Base-by-base conservation (phyloP, 2,329 filamentous ascomycete species). In the Chalaropsis thielavioides region DNA sequence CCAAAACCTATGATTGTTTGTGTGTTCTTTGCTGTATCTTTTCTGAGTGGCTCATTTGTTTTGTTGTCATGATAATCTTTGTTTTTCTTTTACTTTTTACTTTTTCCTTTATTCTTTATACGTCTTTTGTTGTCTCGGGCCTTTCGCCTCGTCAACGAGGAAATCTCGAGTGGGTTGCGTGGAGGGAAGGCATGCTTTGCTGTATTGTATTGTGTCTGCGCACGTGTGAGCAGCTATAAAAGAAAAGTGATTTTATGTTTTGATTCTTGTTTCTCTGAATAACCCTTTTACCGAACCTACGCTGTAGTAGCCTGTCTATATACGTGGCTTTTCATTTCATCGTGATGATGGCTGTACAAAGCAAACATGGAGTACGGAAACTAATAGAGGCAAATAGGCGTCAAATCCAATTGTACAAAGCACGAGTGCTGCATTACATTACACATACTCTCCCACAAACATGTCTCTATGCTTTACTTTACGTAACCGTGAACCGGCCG, bases 401-500 rank as follows among this genome's bases (percentile, higher is more conserved):
- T 38, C 35, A 38, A 38, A 8, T 38, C 35, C 6, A 38, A 8
- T 10, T 38, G 35, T 38, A 38, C 31, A 38, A 58, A 35, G 15
- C 54, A 58, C 27, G 11, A 17, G 24, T 58, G 15, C 27, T 17
- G 54, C 27, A 58, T 58, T 38, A 58, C 54, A 58, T 27, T 27
- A 58, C 35, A 63, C 24, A 63, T 24, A 56, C 17, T 22, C 19
- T 22, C 19, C 15, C 10, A 43, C 17, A n/a, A 22, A 1, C 27
- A 56, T 19, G 15, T 22, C 15, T 27, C 63, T 24, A 5, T 54
- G 10, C n/a, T 46, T 11, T 27, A n/a, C 15, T 69, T 75, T 79
- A 95, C 65, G 90, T 84, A 71, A 97, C 90, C 58, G 84, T 95
- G 73, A 97, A 99, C 71, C 92, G 83, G 66, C 90, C 90, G 71